Evolutionary conservation across 257 asterid species (phyloP).

Genomic region (Solanum tarapatanum): DNA sequence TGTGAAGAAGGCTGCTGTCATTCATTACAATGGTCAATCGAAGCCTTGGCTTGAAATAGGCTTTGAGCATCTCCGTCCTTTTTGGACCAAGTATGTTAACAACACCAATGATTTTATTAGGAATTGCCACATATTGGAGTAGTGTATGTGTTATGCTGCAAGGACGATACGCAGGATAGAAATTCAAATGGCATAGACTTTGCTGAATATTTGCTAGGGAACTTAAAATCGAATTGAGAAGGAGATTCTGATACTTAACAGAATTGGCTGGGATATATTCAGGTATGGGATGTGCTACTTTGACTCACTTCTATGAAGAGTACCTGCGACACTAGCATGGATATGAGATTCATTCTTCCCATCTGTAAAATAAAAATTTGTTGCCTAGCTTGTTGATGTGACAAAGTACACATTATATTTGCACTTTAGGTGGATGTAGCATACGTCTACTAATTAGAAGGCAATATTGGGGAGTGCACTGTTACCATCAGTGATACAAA

Average conservation of each 20-base stretch:
- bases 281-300: constrained; percentile 10
- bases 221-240: neutral
- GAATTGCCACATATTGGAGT: constrained; percentile 90
- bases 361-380: constrained; percentile 41
- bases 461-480: constrained; percentile 16
- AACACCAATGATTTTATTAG: constrained; percentile 74
- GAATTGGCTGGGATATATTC: constrained; percentile 10
- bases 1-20: constrained; percentile 84
- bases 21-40: constrained; percentile 94
- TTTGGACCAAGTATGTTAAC: constrained; percentile 92
- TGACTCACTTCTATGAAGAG: constrained; percentile 24
- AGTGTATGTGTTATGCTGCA: constrained; percentile 9
- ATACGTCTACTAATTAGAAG: constrained; percentile 22
- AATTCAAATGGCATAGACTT: neutral
- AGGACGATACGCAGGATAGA: neutral
- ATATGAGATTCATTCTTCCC: constrained; percentile 41
- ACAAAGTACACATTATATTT: constrained; percentile 34
- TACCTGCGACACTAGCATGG: constrained; percentile 24
- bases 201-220: neutral
- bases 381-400: constrained; percentile 41
- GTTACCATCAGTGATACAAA: constrained; percentile 3
- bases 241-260: constrained; percentile 23
- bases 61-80: constrained; percentile 95
- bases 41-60: constrained; percentile 99
- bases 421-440: constrained; percentile 24